Evolutionary conservation across 768 basidiomycete species (phyloP), one percentile per base, ranked within the genome.

Genomic region (Chiua virens): DNA sequence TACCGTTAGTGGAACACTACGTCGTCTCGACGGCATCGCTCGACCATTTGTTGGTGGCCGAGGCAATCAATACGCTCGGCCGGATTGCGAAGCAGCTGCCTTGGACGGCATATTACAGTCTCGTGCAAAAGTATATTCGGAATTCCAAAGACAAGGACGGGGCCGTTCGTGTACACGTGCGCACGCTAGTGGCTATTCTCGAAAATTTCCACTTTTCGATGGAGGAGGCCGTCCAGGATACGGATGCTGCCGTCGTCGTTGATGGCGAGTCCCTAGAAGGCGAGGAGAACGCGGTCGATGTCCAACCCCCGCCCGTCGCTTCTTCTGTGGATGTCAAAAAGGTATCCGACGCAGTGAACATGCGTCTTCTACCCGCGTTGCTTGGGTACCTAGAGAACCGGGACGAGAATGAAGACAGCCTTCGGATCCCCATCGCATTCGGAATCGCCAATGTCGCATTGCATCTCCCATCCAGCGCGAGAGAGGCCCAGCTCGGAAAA

Each of bases 181-280:
- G 97, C 28, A 76, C 89, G 0, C 75, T 98, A 21, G 89, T 97
- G 1, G 76, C 89, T 1, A 71, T 98, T 8, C 75, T 99, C 45
- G 91, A 96, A 62, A 85, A 85, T 61, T 99, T 98, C 75, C 89
- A 91, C 62, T 98, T 98, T 62, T 78, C 86, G 2, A 87, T 95
- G 83, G 84, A 87, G 43, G 79, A 85, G 20, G 58, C 67, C 1
- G 70, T 82, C 2, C 61, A 56, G 8, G 71, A 71, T 10, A 54
- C 53, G 13, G 64, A 68, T 0, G 49, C 39, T 1, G 59, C 65
- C 4, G 67, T 66, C 22, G 69, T 61, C 15, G 71, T 60, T 14
- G 72, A 65, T 9, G 66, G 63, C 6, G 66, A 64, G 2, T 61
- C 54, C 5, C 64, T 58, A 1, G 65, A 65, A 20, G 66, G 55